phyloP scores from a whole-genome alignment of 1,139 yeast genomes.

The Nematodospora anomalae region DNA sequence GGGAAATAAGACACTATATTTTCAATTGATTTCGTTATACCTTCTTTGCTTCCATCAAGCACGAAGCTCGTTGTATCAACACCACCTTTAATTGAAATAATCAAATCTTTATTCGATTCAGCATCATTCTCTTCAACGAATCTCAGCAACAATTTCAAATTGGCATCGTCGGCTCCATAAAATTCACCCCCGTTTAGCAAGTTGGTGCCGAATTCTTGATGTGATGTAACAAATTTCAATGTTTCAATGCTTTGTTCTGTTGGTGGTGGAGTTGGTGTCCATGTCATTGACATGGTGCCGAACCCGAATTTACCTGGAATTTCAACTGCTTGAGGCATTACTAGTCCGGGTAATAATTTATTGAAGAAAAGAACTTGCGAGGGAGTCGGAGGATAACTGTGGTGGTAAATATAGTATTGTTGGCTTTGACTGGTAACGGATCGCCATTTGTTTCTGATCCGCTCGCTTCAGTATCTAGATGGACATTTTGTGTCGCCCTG shows the following conservation, averaged over 20 bases:
- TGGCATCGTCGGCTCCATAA: conserved; percentile 57
- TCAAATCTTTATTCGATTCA: conserved; percentile 47
- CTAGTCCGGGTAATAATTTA: too few relatives aligned
- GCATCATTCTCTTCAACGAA: conserved; percentile 57
- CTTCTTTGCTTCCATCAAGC: conserved; percentile 53
- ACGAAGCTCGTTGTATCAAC: conserved; percentile 28
- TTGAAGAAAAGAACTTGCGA: too few relatives aligned
- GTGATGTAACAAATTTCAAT: conserved; percentile 44
- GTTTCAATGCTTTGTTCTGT: conserved; percentile 47
- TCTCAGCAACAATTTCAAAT: conserved; percentile 47
- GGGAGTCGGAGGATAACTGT: too few relatives aligned
- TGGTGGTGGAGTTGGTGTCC: conserved; percentile 48
- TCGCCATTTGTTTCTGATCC: too few relatives aligned
- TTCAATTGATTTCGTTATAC: conserved; percentile 51
- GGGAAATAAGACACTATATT: conserved; percentile 48
- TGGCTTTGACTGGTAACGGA: too few relatives aligned
- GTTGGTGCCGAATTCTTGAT: conserved; percentile 46
- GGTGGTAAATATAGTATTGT: too few relatives aligned
- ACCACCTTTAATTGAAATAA: conserved; percentile 71
- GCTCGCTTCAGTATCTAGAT: too few relatives aligned
- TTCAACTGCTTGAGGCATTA: conserved; percentile 17
- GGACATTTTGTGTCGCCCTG: too few relatives aligned
- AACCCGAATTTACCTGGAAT: conserved; percentile 45
- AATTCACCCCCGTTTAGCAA: conserved; percentile 78
- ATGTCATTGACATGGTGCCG: conserved; percentile 67